phyloP scores from a whole-genome alignment of 2,329 filamentous ascomycete species.

The Tolypocladium inflatum region DNA sequence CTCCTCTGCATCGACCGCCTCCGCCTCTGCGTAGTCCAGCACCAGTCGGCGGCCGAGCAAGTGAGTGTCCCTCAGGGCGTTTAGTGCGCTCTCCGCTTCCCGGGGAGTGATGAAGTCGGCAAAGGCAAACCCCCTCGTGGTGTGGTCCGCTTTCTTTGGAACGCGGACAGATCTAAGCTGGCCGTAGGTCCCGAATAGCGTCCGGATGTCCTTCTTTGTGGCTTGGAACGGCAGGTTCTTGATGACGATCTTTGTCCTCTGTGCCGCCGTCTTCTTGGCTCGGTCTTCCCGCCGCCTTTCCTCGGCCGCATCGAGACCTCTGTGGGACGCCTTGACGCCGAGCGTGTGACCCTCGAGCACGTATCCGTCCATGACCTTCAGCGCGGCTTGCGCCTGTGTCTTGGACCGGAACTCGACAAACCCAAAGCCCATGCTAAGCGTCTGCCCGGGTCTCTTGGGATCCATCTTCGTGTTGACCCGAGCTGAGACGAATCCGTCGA shows the following conservation, averaged over 20 bases:
- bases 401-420: slow-evolving; percentile 84
- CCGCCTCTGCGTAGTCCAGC: slow-evolving; percentile 82
- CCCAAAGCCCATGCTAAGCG: slow-evolving; percentile 94
- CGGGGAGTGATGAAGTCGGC: slow-evolving; percentile 87
- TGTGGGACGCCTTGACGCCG: slow-evolving; percentile 78
- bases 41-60: slow-evolving; percentile 82
- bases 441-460: slow-evolving; percentile 78
- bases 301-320: slow-evolving; percentile 77
- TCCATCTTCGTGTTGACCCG: slow-evolving; percentile 89
- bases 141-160: slow-evolving; percentile 88
- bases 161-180: slow-evolving; percentile 87
- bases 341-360: slow-evolving; percentile 82
- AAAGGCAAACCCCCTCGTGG: slow-evolving; percentile 89
- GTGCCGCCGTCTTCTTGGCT: slow-evolving; percentile 67
- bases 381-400: slow-evolving; percentile 67
- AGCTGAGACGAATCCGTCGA: slow-evolving; percentile 84
- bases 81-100: slow-evolving; percentile 85
- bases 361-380: slow-evolving; percentile 79
- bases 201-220: slow-evolving; percentile 81
- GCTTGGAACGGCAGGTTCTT: slow-evolving; percentile 98
- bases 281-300: slow-evolving; percentile 75
- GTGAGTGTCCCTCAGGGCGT: slow-evolving; percentile 86
- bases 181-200: slow-evolving; percentile 81
- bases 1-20: slow-evolving; percentile 84
- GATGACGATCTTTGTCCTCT: slow-evolving; percentile 87